Evolutionary conservation across 1,139 yeast species (phyloP), one percentile per base, ranked within the genome.

Genomic region (Kodamaea plutei): DNA sequence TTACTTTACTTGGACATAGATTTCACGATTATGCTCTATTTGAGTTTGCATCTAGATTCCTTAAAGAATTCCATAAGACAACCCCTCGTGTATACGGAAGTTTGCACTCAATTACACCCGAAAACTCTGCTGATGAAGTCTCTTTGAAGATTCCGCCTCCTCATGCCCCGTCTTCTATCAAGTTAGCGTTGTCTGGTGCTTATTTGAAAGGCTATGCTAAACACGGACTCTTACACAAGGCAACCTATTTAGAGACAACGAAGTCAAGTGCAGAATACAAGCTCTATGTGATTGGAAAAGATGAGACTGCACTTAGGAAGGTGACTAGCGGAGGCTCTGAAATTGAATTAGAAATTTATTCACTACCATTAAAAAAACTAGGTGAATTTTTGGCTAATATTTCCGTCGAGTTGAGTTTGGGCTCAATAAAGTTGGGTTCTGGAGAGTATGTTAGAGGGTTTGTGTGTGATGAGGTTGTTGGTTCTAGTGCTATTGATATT

Each of bases 131-230:
- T 11, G 69, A 65, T 38, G 61, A 56, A 37, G 46, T 61, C 26
- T 39, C 50, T 18, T 40, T 62, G 3, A 58, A 70, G 4, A 62
- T 84, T 34, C 65, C 69, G 3, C 33, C 39, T 9, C 50, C 53
- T 18, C 46, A 50, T 33, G 43, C 49, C 9, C 42, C 44, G 3
- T 38, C 51, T 34, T 55, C 56, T 26, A 50, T 68, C 24, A 73
- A 79, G 39, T 64, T 89, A 39, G 96, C 96, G 1, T 97, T 89
- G 20, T 97, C 89, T 28, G 98, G 98, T 35, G 96, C 96, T 30
- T 97, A 89, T 52, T 69, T 91, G 41, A 68, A 77, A 38, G 96
- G 95, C 1, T 76, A 85, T 68, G 89, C 89, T 33, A 69, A 91
- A 44, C 89, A 91, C 57, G 88, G 96, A 96, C 98, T 91, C 63